phyloP scores from a whole-genome alignment of 78 protist genomes.

The Isochrysis galbana region DNA sequence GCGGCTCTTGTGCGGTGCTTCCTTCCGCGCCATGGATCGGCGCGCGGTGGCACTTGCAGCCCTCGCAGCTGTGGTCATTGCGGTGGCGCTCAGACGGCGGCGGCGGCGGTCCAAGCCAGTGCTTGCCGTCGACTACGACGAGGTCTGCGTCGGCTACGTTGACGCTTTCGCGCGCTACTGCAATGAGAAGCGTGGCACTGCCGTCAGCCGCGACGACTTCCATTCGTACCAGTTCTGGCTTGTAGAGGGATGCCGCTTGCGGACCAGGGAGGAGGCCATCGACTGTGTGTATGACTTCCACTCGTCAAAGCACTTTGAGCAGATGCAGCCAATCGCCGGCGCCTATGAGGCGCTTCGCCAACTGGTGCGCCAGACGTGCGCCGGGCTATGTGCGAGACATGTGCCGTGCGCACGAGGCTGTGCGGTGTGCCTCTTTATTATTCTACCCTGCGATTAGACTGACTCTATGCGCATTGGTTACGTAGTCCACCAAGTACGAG shows the following conservation, averaged over 20 bases:
- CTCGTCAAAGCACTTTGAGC: not conserved
- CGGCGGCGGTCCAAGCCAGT: no score
- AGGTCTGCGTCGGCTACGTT: not conserved
- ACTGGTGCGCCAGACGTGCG: no score
- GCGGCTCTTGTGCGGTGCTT: no score
- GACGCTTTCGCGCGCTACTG: not conserved
- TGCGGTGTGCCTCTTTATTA: no score
- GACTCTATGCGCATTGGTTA: no score
- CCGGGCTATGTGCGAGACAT: no score
- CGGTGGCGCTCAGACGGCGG: no score
- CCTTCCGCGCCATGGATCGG: no score
- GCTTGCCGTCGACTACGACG: not conserved
- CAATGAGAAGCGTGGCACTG: not conserved
- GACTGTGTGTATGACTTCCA: not conserved
- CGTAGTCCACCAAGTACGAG: not conserved
- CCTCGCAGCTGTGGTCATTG: no score
- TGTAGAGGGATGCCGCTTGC: not conserved
- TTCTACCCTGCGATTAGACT: no score
- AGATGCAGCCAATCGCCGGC: not conserved
- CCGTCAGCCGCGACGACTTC: not conserved
- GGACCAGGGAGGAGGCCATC: not conserved
- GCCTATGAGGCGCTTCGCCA: not conserved
- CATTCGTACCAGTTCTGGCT: not conserved
- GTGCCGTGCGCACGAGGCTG: no score
- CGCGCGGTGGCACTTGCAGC: no score